These are phyloP conservation scores for Pterulicium gracile DNA, from an alignment of 1,284 basidiomycete genomes.

Conservation along the genomic window DNA sequence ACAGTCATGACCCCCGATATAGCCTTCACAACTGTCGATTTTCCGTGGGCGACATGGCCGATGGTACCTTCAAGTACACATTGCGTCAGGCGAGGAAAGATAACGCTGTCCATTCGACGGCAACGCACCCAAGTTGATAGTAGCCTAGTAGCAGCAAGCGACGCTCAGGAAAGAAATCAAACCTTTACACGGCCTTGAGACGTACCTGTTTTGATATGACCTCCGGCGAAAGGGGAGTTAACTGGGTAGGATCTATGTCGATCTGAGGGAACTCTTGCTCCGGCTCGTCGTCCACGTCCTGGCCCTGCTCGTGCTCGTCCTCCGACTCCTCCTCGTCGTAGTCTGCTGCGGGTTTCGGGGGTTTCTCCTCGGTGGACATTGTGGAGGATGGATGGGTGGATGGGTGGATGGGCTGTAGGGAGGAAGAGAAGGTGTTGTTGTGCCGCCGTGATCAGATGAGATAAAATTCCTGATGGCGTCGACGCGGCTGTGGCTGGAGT, in stretches of 20 bases:
- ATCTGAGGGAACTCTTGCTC: slow-evolving; percentile 46
- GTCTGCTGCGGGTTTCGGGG: slow-evolving; percentile 29
- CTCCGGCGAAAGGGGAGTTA: slow-evolving; percentile 89
- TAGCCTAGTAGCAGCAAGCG: slow-evolving; percentile 39
- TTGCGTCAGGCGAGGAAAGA: slow-evolving; percentile 10
- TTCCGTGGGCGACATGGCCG: slow-evolving; percentile 97
- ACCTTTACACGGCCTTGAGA: background rate
- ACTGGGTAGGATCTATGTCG: slow-evolving; percentile 67
- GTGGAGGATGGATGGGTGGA: slow-evolving; percentile 3
- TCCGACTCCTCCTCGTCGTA: slow-evolving; percentile 15
- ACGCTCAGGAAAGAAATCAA: slow-evolving; percentile 5
- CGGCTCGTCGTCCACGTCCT: slow-evolving; percentile 48
- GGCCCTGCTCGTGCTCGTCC: slow-evolving; percentile 57
- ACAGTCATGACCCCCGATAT: slow-evolving; percentile 99
- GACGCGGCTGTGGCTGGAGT: background rate
- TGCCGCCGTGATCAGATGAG: background rate
- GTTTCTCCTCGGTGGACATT: slow-evolving; percentile 58
- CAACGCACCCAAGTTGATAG: slow-evolving; percentile 69
- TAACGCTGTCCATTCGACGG: slow-evolving; percentile 4
- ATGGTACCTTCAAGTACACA: slow-evolving; percentile 75
- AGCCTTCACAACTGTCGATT: slow-evolving; percentile 98
- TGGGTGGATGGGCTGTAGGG: background rate
- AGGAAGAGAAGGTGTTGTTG: background rate
- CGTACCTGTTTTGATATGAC: slow-evolving; percentile 96
- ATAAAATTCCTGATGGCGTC: background rate